Conservation (phyloP, 495 filamentous ascomycete species). For the Penicillium ochrochloron region DNA sequence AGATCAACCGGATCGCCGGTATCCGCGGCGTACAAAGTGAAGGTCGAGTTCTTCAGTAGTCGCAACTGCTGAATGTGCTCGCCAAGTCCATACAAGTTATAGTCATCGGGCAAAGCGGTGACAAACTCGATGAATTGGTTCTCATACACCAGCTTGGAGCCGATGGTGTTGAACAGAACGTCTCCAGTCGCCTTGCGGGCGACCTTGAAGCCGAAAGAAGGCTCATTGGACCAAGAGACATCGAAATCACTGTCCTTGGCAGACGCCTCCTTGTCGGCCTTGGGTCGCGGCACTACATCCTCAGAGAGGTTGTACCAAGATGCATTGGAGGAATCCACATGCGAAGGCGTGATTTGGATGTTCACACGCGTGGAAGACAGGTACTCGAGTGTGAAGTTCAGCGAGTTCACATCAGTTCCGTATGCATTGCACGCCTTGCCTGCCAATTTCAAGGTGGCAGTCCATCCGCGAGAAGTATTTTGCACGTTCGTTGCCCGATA, state of each 20-base stretch:
- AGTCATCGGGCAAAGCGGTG: constrained; percentile 58
- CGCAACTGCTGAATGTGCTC: constrained; percentile 64
- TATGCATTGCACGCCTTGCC: constrained; percentile 65
- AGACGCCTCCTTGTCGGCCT: constrained; percentile 43
- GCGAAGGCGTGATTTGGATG: constrained; percentile 61
- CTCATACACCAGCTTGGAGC: constrained; percentile 62
- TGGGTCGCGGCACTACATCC: constrained; percentile 63
- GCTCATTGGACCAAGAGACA: constrained; percentile 63
- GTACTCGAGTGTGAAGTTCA: constrained; percentile 60
- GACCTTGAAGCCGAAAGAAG: constrained; percentile 63
- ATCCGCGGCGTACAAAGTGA: constrained; percentile 76
- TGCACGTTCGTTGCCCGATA: constrained; percentile 60
- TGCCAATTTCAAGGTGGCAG: constrained; percentile 57
- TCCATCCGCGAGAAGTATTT: constrained; percentile 51
- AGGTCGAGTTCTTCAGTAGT: constrained; percentile 60
- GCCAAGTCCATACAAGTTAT: constrained; percentile 68
- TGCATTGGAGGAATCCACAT: constrained; percentile 64
- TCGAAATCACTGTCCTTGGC: constrained; percentile 53
- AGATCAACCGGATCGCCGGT: constrained; percentile 62
- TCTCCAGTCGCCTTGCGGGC: constrained; percentile 60
- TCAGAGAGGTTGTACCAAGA: constrained; percentile 72
- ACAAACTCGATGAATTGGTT: constrained; percentile 69
- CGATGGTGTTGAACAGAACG: constrained; percentile 60
- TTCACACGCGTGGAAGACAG: constrained; percentile 59
- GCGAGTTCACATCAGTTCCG: constrained; percentile 62